Evolutionary conservation across 169 alveolate genomes (phyloP).

Genomic region (Theileria orientalis): DNA sequence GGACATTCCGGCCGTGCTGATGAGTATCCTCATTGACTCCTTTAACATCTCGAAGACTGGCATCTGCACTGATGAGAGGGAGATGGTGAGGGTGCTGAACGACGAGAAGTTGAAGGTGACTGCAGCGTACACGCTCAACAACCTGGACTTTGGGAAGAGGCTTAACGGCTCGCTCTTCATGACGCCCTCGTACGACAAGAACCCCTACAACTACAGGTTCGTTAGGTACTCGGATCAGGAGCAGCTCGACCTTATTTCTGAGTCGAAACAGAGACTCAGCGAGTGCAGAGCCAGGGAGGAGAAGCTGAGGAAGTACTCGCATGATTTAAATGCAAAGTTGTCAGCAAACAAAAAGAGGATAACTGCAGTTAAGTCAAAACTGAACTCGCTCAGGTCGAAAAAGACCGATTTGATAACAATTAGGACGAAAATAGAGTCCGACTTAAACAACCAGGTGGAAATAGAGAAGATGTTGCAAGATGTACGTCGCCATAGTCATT

Average conservation of each 20-base stretch:
- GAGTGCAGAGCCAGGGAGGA: slow-evolving; percentile 35
- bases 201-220: slow-evolving; percentile 34
- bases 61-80: slow-evolving; percentile 41
- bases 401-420: slow-evolving; percentile 36
- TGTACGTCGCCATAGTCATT: no score
- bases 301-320: background rate
- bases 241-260: slow-evolving; percentile 8
- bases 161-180: slow-evolving; percentile 44
- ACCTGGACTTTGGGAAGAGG: slow-evolving; percentile 34
- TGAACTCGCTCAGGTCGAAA: background rate
- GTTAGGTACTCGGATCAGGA: slow-evolving; percentile 11
- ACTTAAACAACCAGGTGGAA: slow-evolving; percentile 29
- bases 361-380: background rate
- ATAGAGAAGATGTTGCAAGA: background rate
- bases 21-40: slow-evolving; percentile 24
- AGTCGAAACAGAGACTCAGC: slow-evolving; percentile 23
- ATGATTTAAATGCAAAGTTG: slow-evolving; percentile 25
- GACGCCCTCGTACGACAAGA: slow-evolving; percentile 52
- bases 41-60: slow-evolving; percentile 29
- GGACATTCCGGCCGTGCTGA: slow-evolving; percentile 41
- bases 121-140: slow-evolving; percentile 39
- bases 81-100: slow-evolving; percentile 21
- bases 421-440: slow-evolving; percentile 53
- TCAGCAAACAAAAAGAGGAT: slow-evolving; percentile 1
- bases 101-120: slow-evolving; percentile 11